Conservation (phyloP, 2,329 filamentous ascomycete genomes). For the Phialemoniopsis sp. region DNA sequence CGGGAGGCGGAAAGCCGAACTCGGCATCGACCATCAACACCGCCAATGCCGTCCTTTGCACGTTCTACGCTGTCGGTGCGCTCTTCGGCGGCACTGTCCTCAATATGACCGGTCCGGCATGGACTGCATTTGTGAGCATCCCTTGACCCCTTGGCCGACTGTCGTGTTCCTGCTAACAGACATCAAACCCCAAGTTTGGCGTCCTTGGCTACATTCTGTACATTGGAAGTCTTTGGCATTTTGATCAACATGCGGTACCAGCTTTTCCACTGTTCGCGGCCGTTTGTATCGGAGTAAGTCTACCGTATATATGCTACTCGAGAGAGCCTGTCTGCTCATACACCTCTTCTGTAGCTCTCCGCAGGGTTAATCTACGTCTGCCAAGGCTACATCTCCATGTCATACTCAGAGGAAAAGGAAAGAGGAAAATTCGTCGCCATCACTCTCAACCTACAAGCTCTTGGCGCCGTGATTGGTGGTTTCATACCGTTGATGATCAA, state of each 20-base stretch:
- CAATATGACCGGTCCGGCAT: slow-evolving; percentile 17
- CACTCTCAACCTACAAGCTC: slow-evolving; percentile 20
- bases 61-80: slow-evolving; percentile 20
- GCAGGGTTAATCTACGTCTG: slow-evolving; percentile 23
- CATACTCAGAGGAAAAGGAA: slow-evolving; percentile 25
- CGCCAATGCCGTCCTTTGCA: slow-evolving; percentile 18
- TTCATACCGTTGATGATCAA: slow-evolving; percentile 22
- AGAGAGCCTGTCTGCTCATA: no score
- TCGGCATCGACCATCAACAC: slow-evolving; percentile 18
- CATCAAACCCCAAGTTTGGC: slow-evolving; percentile 12
- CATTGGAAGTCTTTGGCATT: slow-evolving; percentile 21
- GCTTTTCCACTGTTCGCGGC: slow-evolving; percentile 17
- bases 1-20: slow-evolving; percentile 19
- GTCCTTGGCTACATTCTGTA: slow-evolving; percentile 19
- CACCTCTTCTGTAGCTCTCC: no score
- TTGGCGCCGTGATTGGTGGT: slow-evolving; percentile 19
- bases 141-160: slow-evolving; percentile 5
- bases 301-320: no score
- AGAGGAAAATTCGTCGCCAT: slow-evolving; percentile 21
- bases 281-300: slow-evolving; percentile 19
- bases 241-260: slow-evolving; percentile 15
- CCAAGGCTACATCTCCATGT: slow-evolving; percentile 21
- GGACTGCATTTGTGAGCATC: no score
- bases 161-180: no score
- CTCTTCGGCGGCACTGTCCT: slow-evolving; percentile 18